These are phyloP conservation scores for Hypoxylon sp. DNA, from an alignment of 2,329 filamentous ascomycete genomes.

Conservation along the genomic window DNA sequence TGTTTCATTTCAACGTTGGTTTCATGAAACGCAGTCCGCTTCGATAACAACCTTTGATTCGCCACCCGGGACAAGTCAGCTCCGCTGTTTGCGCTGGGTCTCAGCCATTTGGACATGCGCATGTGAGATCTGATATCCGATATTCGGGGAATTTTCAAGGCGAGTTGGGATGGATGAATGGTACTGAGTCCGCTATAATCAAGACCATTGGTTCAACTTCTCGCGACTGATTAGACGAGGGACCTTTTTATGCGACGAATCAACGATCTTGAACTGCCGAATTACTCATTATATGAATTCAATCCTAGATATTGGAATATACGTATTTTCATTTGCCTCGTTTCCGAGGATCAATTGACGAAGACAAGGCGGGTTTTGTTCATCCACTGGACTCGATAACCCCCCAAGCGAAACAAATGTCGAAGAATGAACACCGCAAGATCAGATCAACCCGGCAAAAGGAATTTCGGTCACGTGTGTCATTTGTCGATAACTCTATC, in stretches of 20 bases:
- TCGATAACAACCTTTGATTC: constrained; percentile 37
- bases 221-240: neutral
- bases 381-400: constrained; percentile 13
- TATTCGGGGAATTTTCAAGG: constrained; percentile 18
- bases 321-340: neutral
- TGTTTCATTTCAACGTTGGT: constrained; percentile 34
- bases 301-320: neutral
- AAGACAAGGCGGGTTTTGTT: constrained; percentile 19
- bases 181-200: constrained; percentile 7
- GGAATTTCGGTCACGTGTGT: constrained; percentile 44
- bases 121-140: constrained; percentile 42
- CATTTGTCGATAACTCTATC: constrained; percentile 38
- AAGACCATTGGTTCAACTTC: constrained; percentile 18
- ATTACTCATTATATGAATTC: neutral
- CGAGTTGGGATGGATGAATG: constrained; percentile 20
- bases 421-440: constrained; percentile 18
- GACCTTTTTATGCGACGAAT: constrained; percentile 6
- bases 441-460: constrained; percentile 16
- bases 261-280: neutral
- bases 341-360: constrained; percentile 10
- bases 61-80: constrained; percentile 33
- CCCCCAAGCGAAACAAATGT: constrained; percentile 15
- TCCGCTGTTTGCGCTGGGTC: constrained; percentile 21
- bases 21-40: constrained; percentile 33
- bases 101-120: constrained; percentile 38